Evolutionary conservation across 225 moss, liverwort and hornwort genomes (phyloP), one percentile per base, ranked within the genome.

Genomic region (Asterella californica): DNA sequence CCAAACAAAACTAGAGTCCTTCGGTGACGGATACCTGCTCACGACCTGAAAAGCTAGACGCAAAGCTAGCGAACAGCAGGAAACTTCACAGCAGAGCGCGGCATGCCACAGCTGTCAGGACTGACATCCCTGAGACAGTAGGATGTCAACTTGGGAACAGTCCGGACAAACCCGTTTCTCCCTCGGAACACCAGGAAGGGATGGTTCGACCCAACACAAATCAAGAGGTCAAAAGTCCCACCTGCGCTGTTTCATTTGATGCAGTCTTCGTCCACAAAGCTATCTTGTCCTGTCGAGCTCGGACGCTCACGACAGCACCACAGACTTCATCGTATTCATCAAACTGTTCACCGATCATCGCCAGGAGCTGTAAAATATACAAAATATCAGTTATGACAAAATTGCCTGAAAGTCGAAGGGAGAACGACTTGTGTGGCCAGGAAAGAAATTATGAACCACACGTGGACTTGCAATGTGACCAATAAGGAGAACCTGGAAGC

Each of bases 201-300:
- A 42, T 42, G 42, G 57, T 57, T 19, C 18, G 57, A 19, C 53
- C 53, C 57, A 27, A 32, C 15, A 46, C 0, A n/a, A 46, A 72
- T 14, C 10, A 18, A 34, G 36, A 19, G 18, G 36, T 36, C 10
- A 15, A 19, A 38, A 42, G 9, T 27, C 42, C 38, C 82, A 96
- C 96, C 94, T 96, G 96, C 29, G 94, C 94, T 46, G 91, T 81
- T 82, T 94, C 96, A 72, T 96, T 94, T 11, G 94, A 90, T 14
- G 96, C 94, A 45, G 92, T 96, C 84, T 96, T 96, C 8, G 96
- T 96, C 96, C 96, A 96, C 82, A 96, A 84, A 25, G 96, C 94
- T 42, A 96, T 87, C 88, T 91, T 96, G 61, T 96, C 96, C 82
- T 96, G 96, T 61, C 89, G 79, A 69, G 87, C 88, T 80, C 96